These are phyloP conservation scores for Talaromyces piceae DNA, from an alignment of 2,329 filamentous ascomycete genomes.

Conservation along the genomic window DNA sequence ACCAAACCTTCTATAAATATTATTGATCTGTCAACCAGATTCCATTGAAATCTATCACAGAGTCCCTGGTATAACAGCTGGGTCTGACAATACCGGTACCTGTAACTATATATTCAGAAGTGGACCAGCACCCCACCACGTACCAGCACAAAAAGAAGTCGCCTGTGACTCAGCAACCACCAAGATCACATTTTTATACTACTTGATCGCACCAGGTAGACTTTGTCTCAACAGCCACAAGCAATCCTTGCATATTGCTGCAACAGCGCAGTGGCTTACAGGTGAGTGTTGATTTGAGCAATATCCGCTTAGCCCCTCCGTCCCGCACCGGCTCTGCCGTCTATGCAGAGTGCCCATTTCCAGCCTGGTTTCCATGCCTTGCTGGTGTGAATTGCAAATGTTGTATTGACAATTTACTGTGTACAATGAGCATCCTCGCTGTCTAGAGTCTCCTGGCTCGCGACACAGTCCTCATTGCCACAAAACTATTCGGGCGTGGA, in stretches of 20 bases:
- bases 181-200: neutral
- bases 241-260: neutral
- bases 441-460: neutral
- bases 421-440: neutral
- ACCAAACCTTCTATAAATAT: too few species aligned
- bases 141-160: neutral
- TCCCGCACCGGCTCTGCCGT: neutral
- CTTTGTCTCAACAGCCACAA: neutral
- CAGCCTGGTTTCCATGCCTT: neutral
- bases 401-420: neutral
- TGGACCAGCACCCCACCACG: neutral
- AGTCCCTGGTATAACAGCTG: too few species aligned
- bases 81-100: too few species aligned
- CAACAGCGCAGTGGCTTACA: neutral
- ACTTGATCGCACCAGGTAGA: neutral
- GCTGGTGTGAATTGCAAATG: neutral
- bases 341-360: neutral
- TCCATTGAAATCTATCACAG: too few species aligned
- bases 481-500: neutral
- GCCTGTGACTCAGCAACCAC: neutral
- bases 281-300: conserved; percentile 1
- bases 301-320: neutral
- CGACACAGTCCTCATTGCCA: neutral
- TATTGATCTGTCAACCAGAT: too few species aligned
- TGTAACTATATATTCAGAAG: neutral